phyloP scores from a whole-genome alignment of 164 flowering plant species.

The Vitis amurensis region DNA sequence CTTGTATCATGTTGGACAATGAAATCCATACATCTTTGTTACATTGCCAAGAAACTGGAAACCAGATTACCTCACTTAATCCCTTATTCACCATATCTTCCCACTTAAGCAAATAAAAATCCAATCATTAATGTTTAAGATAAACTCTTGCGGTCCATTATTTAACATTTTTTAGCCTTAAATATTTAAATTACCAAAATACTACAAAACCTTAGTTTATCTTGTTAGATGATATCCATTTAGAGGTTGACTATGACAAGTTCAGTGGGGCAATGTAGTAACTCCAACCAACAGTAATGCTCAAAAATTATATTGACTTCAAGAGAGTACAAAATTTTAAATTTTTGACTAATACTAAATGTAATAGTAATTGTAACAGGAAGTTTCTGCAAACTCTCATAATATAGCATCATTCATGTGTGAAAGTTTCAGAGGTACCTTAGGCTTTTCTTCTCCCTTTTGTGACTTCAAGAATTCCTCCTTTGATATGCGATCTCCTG shows the following conservation, averaged over 20 bases:
- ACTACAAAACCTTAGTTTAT: not conserved
- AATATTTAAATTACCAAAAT: no score
- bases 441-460: constrained; percentile 80
- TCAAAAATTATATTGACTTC: not conserved
- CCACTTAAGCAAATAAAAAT: no score
- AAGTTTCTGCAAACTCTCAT: not conserved
- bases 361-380: not conserved
- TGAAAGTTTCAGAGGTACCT: constrained; percentile 45
- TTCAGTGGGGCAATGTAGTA: not conserved
- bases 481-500: constrained; percentile 81
- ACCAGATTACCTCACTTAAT: no score
- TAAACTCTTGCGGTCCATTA: no score
- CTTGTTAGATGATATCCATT: not conserved
- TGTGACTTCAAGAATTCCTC: constrained; percentile 62
- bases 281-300: not conserved
- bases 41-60: no score
- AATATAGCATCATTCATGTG: not conserved
- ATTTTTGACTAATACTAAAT: no score
- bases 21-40: no score
- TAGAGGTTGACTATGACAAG: not conserved
- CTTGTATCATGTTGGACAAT: no score
- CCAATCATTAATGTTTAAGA: no score
- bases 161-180: no score
- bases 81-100: no score
- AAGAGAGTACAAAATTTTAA: not conserved